These are phyloP conservation scores for Kockovaella imperatae DNA, from an alignment of 768 basidiomycete species.

Conservation along the genomic window DNA sequence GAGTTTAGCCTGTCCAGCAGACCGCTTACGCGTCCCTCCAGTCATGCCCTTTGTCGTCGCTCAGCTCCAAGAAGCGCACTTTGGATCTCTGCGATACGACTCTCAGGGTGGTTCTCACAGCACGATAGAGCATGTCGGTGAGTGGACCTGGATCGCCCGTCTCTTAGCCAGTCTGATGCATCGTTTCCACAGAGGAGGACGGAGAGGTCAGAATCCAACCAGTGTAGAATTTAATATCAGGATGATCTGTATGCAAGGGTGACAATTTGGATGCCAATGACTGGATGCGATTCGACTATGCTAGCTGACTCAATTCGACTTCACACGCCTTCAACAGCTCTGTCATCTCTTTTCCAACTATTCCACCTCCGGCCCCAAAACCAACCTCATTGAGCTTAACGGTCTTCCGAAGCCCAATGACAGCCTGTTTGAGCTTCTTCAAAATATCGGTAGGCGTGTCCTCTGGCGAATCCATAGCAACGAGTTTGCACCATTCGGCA, in stretches of 20 bases:
- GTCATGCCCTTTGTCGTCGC: slow-evolving; percentile 35
- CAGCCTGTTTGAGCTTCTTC: background rate
- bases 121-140: slow-evolving; percentile 64
- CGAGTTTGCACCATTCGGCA: slow-evolving; percentile 71
- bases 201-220: slow-evolving; percentile 20
- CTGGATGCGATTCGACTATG: no score
- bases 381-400: slow-evolving; percentile 58
- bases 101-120: slow-evolving; percentile 56
- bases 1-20: slow-evolving; percentile 3
- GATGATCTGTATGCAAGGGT: no score
- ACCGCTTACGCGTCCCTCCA: slow-evolving; percentile 3
- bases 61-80: slow-evolving; percentile 20
- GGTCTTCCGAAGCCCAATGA: slow-evolving; percentile 59
- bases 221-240: no score
- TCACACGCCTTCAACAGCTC: slow-evolving; percentile 58
- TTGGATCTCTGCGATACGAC: slow-evolving; percentile 17
- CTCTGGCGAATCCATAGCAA: slow-evolving; percentile 35
- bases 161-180: no score
- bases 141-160: slow-evolving; percentile 57
- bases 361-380: slow-evolving; percentile 65
- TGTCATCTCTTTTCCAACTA: slow-evolving; percentile 59
- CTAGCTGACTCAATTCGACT: slow-evolving; percentile 55
- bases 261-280: no score
- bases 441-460: slow-evolving; percentile 3
- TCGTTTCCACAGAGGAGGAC: slow-evolving; percentile 21